Conservation (phyloP, 495 filamentous ascomycete genomes). For the Tuber aestivum region DNA sequence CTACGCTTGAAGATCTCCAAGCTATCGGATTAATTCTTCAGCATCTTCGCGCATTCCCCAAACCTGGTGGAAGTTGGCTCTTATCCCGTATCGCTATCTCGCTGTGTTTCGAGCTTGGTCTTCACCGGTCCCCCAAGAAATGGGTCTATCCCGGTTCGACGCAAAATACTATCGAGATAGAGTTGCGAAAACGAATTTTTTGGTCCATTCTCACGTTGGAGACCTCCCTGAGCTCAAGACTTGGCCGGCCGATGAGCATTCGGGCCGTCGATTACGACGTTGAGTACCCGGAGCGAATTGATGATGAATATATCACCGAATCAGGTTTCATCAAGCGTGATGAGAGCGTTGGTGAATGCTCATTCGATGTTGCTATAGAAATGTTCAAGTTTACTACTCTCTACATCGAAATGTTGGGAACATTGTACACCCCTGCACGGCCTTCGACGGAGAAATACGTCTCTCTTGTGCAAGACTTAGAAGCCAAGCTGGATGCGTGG, state of each 20-base stretch:
- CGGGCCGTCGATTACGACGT: slow-evolving; percentile 66
- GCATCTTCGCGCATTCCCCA: slow-evolving; percentile 70
- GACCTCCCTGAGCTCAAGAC: slow-evolving; percentile 61
- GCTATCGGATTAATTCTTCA: slow-evolving; percentile 62
- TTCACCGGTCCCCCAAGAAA: slow-evolving; percentile 64
- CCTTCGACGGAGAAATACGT: slow-evolving; percentile 56
- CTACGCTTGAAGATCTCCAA: slow-evolving; percentile 60
- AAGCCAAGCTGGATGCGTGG: slow-evolving; percentile 55
- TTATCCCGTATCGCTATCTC: slow-evolving; percentile 56
- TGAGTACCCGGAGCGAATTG: slow-evolving; percentile 62
- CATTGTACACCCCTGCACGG: slow-evolving; percentile 58
- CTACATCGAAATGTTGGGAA: slow-evolving; percentile 64
- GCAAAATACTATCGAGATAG: slow-evolving; percentile 57
- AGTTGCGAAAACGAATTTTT: slow-evolving; percentile 70
- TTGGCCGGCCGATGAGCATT: slow-evolving; percentile 70
- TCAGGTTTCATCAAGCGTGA: slow-evolving; percentile 51
- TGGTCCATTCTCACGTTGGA: slow-evolving; percentile 61
- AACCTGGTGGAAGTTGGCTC: slow-evolving; percentile 65
- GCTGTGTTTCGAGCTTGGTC: slow-evolving; percentile 62
- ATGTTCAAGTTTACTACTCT: slow-evolving; percentile 56
- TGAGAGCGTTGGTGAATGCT: slow-evolving; percentile 54
- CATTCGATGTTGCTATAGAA: slow-evolving; percentile 58
- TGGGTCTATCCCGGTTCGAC: slow-evolving; percentile 50
- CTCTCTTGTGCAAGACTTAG: slow-evolving; percentile 56
- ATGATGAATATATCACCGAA: slow-evolving; percentile 54